Evolutionary conservation across 129 eudicot genomes (phyloP), one percentile per base, ranked within the genome.

Genomic region (Artemisia tridentata): DNA sequence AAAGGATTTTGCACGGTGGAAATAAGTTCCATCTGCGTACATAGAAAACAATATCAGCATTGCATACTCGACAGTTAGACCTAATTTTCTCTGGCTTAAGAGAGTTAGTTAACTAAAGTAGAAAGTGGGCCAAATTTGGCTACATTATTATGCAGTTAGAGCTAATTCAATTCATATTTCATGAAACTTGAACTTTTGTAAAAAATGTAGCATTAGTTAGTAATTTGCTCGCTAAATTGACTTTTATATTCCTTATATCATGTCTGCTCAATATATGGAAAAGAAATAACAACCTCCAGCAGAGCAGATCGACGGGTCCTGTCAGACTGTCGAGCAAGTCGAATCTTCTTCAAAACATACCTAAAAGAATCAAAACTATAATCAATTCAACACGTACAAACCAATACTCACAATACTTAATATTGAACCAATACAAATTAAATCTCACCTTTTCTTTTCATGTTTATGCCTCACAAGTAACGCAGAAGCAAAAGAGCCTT

Each of bases 401-500:
- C 51, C 63, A 62, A 84, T 38, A 27, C 16, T 27, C 14, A 15
- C 15, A 29, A 25, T 11, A 61, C 25, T 3, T 31, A 63, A 34
- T 16, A 16, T 13, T n/a, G 38, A 38, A 16, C 49, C 67, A 58
- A 58, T 58, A 58, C 55, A 48, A 48, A 58, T 0, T 5, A 78
- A 81, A 67, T 52, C 85, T 82, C 77, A 87, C 98, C 85, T 92
- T 83, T 89, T 89, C 81, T 86, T 92, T 81, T 92, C 98, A 63
- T 83, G 89, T 69, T 74, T 89, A 75, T 92, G 96, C 81, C 84
- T 77, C 68, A 92, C 98, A 74, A 92, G 96, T 18, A 89, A 63
- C 27, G 98, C 98, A 55, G 96, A 89, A 80, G 96, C 98, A 73
- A 92, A 92, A 8, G 98, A 90, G 15, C 98, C 98, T 82, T 82